Percentiles rank a stretch among this genome's conserved stretches.
Conservation (phyloP, 1,284 basidiomycete species). For the Cutaneotrichosporon cavernicola region DNA sequence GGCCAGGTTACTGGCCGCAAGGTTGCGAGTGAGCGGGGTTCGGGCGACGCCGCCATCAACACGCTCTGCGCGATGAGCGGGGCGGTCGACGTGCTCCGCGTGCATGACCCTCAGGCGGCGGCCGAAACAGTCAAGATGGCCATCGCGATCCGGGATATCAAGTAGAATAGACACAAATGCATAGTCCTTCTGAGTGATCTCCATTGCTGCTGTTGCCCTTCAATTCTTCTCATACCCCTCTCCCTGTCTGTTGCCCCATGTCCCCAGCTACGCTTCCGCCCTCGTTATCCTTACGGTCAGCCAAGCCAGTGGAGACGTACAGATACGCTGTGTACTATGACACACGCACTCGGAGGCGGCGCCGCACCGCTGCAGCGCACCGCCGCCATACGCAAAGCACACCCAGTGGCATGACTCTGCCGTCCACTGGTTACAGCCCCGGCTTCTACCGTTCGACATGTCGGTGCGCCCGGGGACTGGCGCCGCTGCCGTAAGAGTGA, state of each 20-base stretch:
- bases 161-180: neutral
- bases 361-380: neutral
- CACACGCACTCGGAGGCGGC: neutral
- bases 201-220: too few species aligned
- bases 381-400: neutral
- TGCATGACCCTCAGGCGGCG: slow-evolving; percentile 78
- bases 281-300: neutral
- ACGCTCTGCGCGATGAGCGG: slow-evolving; percentile 73
- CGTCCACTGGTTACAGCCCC: neutral
- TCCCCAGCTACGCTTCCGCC: neutral
- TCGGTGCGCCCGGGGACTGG: neutral
- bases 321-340: neutral
- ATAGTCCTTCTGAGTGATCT: neutral
- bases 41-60: slow-evolving; percentile 79
- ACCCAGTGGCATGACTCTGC: neutral
- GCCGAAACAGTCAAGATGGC: slow-evolving; percentile 61
- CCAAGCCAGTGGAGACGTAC: neutral
- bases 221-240: too few species aligned
- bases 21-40: slow-evolving; percentile 64
- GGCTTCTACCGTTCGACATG: neutral
- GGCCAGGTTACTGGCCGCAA: slow-evolving; percentile 59
- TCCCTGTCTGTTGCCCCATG: neutral
- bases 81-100: slow-evolving; percentile 67
- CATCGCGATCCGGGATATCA: slow-evolving; percentile 53
- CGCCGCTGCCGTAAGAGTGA: neutral